Conservation (phyloP, 2,329 filamentous ascomycete genomes). For the Stachybotrys chartarum region DNA sequence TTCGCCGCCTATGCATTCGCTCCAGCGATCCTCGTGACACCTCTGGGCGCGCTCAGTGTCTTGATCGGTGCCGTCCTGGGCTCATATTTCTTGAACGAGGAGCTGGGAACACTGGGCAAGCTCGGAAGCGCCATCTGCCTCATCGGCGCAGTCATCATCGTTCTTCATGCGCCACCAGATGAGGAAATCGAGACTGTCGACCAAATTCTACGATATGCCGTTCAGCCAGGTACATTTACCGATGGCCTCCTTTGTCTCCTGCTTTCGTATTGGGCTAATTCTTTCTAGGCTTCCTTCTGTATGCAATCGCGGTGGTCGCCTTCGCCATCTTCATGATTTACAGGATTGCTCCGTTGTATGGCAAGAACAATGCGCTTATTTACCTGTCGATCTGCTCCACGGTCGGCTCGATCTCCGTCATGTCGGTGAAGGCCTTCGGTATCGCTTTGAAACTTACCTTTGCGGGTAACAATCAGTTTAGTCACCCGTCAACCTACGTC, state of each 20-base stretch:
- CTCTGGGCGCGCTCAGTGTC: constrained; percentile 86
- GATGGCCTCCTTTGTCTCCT: neutral
- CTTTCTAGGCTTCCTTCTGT: constrained; percentile 73
- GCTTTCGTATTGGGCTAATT: constrained; percentile 4
- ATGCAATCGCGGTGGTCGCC: constrained; percentile 69
- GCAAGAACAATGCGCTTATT: constrained; percentile 91
- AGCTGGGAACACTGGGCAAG: constrained; percentile 83
- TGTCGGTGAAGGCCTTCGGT: constrained; percentile 98
- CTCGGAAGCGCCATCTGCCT: constrained; percentile 94
- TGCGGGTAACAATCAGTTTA: constrained; percentile 89
- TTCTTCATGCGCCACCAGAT: constrained; percentile 92
- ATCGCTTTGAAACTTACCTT: constrained; percentile 96
- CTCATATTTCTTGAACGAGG: constrained; percentile 88
- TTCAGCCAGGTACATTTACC: constrained; percentile 68
- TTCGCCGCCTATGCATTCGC: constrained; percentile 98
- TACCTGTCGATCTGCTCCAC: constrained; percentile 98
- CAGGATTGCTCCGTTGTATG: constrained; percentile 78
- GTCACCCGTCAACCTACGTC: constrained; percentile 90
- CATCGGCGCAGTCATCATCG: constrained; percentile 93
- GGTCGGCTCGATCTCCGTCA: constrained; percentile 94
- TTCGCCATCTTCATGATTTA: constrained; percentile 97
- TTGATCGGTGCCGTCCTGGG: constrained; percentile 91
- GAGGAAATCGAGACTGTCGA: constrained; percentile 87
- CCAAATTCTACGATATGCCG: constrained; percentile 81
- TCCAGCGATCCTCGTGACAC: constrained; percentile 96